Base-by-base conservation (phyloP, 441 rosid genomes). In the Hura crepitans region DNA sequence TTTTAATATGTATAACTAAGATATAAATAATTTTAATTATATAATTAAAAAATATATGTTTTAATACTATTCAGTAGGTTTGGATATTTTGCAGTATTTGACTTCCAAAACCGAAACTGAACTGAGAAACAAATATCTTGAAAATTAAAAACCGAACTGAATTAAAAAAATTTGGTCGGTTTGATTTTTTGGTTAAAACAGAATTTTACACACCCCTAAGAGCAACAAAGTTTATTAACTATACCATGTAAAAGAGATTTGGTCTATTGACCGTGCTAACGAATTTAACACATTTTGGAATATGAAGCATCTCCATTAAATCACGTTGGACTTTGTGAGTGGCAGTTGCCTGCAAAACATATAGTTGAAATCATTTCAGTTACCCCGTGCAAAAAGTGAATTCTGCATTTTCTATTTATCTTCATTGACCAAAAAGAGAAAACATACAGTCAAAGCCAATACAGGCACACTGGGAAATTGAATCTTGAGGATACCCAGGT, bases 231-330 rank as follows among this genome's bases (percentile, higher is more conserved):
- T 53, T 35, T 46, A 70, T 60, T 68, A 81, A 57, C 39, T 30
- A 62, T 82, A 95, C 99, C 92, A 81, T 84, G 81, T 95, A 95
- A 79, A 95, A 90, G 72, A 95, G 96, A 78, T 92, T 95, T 64
- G 99, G 95, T 82, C 99, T 86, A 82, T 95, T 95, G 82, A 95
- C 93, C 23, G 97, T 90, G 87, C 99, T 92, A 66, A 92, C 89
- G 81, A 92, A 95, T 83, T 90, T 95, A 58, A 87, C 61, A n/a
- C 92, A 90, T 71, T 83, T 89, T 69, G 95, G 91, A 78, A 95
- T 87, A 75, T 76, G 91, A 67, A 95, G 85, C 98, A 95, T 95
- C 79, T 87, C 93, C 77, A 86, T 90, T 72, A 95, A 80, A 85
- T 95, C 98, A 79, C 77, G 79, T 76, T 95, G 99, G 68, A 95